Percentiles rank a stretch among this genome's conserved stretches.
phyloP scores from a whole-genome alignment of 2,329 filamentous ascomycete genomes.

The Lecanosticta acicola region DNA sequence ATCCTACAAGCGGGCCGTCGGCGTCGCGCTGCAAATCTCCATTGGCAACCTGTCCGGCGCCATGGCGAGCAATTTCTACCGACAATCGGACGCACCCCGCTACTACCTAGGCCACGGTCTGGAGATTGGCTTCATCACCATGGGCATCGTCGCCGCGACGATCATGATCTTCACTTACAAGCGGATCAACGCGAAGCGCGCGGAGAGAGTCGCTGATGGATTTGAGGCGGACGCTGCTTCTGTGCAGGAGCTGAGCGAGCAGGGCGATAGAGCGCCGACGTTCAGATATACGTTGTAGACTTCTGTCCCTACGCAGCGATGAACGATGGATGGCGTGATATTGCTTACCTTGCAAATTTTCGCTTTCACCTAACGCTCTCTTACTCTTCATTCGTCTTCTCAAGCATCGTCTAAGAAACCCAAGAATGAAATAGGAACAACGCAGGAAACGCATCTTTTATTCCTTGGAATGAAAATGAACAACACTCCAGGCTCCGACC shows the following conservation, averaged over 20 bases:
- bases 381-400: no score
- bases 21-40: constrained; percentile 46
- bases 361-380: no score
- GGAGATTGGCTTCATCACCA: constrained; percentile 46
- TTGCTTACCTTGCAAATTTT: no score
- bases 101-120: constrained; percentile 49
- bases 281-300: constrained; percentile 61
- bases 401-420: no score
- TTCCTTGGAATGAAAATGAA: no score
- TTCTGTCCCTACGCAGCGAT: no score
- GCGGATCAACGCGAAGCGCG: constrained; percentile 54
- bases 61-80: constrained; percentile 69
- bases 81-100: constrained; percentile 44
- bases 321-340: no score
- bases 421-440: no score
- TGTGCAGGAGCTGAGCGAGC: constrained; percentile 50
- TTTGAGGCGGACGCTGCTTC: constrained; percentile 38
- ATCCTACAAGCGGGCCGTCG: constrained; percentile 48
- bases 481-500: no score
- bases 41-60: constrained; percentile 48
- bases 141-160: constrained; percentile 43
- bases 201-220: constrained; percentile 32
- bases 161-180: constrained; percentile 49
- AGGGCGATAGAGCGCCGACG: constrained; percentile 57
- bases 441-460: no score